Conservation (phyloP, 2,329 filamentous ascomycete genomes). For the Colletotrichum chrysophilum region DNA sequence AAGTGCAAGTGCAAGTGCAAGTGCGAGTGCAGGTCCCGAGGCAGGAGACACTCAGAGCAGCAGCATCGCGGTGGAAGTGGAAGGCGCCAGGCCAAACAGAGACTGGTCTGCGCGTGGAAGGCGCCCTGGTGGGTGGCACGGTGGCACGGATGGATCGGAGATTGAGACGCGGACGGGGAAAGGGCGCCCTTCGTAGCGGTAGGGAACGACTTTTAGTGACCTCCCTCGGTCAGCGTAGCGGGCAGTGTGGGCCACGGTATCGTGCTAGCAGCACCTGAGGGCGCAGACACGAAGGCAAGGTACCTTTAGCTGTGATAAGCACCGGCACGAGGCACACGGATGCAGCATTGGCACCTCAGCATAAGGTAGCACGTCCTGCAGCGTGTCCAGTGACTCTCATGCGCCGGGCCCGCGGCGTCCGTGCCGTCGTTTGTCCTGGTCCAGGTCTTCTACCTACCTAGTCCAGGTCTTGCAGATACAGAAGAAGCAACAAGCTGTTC, state of each 20-base stretch:
- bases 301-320: neutral
- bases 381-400: neutral
- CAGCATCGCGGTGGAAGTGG: constrained; percentile 3
- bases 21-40: constrained; percentile 6
- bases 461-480: neutral
- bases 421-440: neutral
- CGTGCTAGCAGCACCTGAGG: neutral
- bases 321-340: neutral
- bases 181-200: neutral
- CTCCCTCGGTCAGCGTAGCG: neutral
- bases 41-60: neutral
- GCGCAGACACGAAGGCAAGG: neutral
- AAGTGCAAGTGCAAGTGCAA: neutral
- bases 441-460: neutral
- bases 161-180: constrained; percentile 8
- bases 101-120: neutral
- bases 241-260: neutral
- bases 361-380: neutral
- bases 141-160: constrained; percentile 19
- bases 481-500: neutral
- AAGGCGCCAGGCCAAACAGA: neutral
- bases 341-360: neutral
- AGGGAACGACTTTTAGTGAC: neutral
- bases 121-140: neutral
- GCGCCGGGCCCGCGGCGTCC: neutral